Conservation (phyloP, 2,329 filamentous ascomycete genomes). For the Sporothrix euskadiensis region DNA sequence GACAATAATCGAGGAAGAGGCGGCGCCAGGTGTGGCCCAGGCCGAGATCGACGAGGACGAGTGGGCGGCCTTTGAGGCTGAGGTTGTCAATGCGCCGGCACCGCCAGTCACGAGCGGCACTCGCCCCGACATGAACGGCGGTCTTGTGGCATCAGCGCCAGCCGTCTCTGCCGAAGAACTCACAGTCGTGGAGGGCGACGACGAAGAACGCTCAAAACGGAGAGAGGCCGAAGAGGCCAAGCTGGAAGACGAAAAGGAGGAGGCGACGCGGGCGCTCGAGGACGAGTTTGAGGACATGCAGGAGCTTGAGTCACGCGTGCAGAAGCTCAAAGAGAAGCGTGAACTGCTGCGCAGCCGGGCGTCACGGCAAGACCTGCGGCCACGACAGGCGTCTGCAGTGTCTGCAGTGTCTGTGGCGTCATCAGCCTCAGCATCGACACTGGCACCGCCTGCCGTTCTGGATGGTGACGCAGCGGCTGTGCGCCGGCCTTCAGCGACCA, state of each 20-base stretch:
- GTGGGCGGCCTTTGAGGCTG: slow-evolving; percentile 85
- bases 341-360: slow-evolving; percentile 61
- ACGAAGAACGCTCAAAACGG: slow-evolving; percentile 53
- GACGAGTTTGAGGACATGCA: slow-evolving; percentile 84
- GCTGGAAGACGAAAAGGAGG: slow-evolving; percentile 69
- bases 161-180: slow-evolving; percentile 66
- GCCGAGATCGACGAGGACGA: slow-evolving; percentile 67
- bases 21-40: slow-evolving; percentile 23
- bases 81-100: slow-evolving; percentile 58
- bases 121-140: slow-evolving; percentile 35
- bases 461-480: slow-evolving; percentile 27
- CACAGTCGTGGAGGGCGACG: slow-evolving; percentile 47
- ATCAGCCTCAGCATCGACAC: neutral
- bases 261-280: slow-evolving; percentile 70
- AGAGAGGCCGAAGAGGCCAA: slow-evolving; percentile 58
- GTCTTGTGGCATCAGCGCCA: slow-evolving; percentile 65
- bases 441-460: neutral
- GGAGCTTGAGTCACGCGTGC: slow-evolving; percentile 70
- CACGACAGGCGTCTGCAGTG: neutral
- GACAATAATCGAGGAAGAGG: neutral
- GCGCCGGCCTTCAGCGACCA: slow-evolving; percentile 27
- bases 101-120: slow-evolving; percentile 35
- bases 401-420: neutral
- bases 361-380: slow-evolving; percentile 26
- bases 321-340: slow-evolving; percentile 66